Evolutionary conservation across 768 basidiomycete genomes (phyloP).

Genomic region (Galerina marginata): DNA sequence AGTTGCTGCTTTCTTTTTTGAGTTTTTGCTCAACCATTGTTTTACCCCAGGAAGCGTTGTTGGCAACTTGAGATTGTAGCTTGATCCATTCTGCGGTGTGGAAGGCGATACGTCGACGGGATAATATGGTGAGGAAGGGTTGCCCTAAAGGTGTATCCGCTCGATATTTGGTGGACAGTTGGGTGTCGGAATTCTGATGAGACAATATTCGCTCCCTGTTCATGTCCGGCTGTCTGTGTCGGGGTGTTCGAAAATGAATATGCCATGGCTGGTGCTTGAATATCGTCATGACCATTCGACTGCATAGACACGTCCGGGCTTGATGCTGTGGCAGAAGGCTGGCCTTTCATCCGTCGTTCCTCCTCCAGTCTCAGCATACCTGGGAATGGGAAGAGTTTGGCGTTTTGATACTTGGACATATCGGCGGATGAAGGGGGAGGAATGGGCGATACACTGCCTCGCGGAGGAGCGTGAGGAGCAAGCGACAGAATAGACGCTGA

Average conservation of each 20-base stretch:
- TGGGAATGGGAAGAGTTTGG: conserved; percentile 91
- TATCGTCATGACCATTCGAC: conserved; percentile 54
- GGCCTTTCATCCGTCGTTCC: conserved; percentile 61
- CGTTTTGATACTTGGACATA: conserved; percentile 71
- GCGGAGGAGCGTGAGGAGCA: conserved; percentile 56
- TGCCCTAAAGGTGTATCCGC: conserved; percentile 45
- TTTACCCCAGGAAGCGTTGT: conserved; percentile 80
- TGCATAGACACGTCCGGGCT: conserved; percentile 49
- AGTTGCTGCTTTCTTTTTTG: conserved; percentile 60
- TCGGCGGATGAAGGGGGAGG: conserved; percentile 76
- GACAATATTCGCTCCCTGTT: conserved; percentile 66
- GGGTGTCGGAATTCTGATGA: conserved; percentile 74
- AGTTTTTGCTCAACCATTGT: conserved; percentile 75
- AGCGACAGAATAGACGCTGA: conserved; percentile 76
- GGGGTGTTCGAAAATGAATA: conserved; percentile 57
- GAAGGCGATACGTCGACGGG: conserved; percentile 48
- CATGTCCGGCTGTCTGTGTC: conserved; percentile 53
- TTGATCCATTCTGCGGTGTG: conserved; percentile 39
- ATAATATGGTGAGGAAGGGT: conserved; percentile 53
- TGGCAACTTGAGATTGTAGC: conserved; percentile 57
- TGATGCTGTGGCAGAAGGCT: conserved; percentile 47
- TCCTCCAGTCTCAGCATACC: conserved; percentile 83
- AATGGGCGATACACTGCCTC: conserved; percentile 74
- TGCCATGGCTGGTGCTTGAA: conserved; percentile 45
- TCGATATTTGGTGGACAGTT: conserved; percentile 60